Percentiles rank a stretch among this genome's conserved stretches.
Conservation (phyloP, 768 basidiomycete species). For the Amanita jacksonii region DNA sequence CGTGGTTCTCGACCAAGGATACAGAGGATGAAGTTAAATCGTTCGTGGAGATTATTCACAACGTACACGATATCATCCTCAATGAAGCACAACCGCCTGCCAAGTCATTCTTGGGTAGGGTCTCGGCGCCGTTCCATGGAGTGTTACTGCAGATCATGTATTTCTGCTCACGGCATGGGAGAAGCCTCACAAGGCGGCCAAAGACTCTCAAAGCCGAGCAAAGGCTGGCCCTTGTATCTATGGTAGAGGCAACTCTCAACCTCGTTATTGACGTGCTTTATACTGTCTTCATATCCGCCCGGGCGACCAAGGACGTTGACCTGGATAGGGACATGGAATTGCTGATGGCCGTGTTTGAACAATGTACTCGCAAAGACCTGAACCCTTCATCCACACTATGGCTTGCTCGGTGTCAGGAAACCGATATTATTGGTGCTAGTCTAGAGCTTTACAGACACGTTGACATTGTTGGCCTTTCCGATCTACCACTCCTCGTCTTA, state of each 20-base stretch:
- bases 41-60: constrained; percentile 53
- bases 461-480: constrained; percentile 62
- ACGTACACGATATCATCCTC: constrained; percentile 53
- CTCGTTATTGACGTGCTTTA: constrained; percentile 62
- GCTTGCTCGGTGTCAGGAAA: constrained; percentile 75
- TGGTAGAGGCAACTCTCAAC: constrained; percentile 52
- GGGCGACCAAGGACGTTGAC: constrained; percentile 45
- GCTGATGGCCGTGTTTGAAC: constrained; percentile 74
- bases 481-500: constrained; percentile 49
- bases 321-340: constrained; percentile 77
- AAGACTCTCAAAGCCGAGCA: constrained; percentile 52
- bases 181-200: constrained; percentile 36
- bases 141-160: constrained; percentile 72
- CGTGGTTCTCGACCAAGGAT: constrained; percentile 60
- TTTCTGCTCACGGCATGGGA: constrained; percentile 60
- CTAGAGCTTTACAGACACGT: constrained; percentile 62
- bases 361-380: constrained; percentile 62
- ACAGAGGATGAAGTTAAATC: constrained; percentile 42
- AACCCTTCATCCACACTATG: constrained; percentile 63
- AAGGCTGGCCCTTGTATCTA: constrained; percentile 45
- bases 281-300: constrained; percentile 56
- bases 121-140: constrained; percentile 67
- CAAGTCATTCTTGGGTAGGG: constrained; percentile 57
- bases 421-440: constrained; percentile 66
- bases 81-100: constrained; percentile 71